Evolutionary conservation across 2,329 filamentous ascomycete genomes (phyloP).

Genomic region (Byssothecium circinans): DNA sequence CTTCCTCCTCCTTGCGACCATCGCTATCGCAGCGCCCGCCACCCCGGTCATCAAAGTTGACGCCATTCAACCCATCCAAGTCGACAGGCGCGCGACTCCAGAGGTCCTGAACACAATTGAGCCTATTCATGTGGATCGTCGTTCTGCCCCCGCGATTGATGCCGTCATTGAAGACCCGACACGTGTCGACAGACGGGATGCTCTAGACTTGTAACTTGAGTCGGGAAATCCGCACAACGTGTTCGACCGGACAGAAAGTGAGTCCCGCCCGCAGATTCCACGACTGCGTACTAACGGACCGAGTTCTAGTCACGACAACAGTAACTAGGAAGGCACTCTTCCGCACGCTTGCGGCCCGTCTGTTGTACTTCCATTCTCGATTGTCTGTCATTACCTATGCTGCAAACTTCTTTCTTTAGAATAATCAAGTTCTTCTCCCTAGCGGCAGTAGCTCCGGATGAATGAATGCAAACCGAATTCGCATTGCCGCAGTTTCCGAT

Average conservation of each 20-base stretch:
- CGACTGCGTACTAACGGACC: no score
- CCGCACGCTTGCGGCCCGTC: background rate
- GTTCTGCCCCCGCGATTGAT: background rate
- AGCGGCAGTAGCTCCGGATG: no score
- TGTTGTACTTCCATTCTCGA: background rate
- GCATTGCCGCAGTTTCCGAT: background rate
- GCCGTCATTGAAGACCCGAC: background rate
- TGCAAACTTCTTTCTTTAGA: background rate
- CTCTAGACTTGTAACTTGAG: background rate
- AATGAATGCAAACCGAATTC: background rate
- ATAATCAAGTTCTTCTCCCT: no score
- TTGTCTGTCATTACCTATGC: background rate
- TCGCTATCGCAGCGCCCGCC: constrained; percentile 11
- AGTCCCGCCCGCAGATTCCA: no score
- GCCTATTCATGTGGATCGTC: constrained; percentile 1
- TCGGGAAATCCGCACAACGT: background rate
- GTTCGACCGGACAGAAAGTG: background rate
- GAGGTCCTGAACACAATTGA: constrained; percentile 5
- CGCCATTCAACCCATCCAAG: background rate
- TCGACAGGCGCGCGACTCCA: constrained; percentile 9
- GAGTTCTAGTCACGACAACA: no score
- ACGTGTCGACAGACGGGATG: constrained; percentile 1
- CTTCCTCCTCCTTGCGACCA: constrained; percentile 8
- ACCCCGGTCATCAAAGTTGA: background rate
- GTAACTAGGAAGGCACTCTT: no score